phyloP scores from a whole-genome alignment of 1,139 yeast genomes.

The Candida glucosophila region DNA sequence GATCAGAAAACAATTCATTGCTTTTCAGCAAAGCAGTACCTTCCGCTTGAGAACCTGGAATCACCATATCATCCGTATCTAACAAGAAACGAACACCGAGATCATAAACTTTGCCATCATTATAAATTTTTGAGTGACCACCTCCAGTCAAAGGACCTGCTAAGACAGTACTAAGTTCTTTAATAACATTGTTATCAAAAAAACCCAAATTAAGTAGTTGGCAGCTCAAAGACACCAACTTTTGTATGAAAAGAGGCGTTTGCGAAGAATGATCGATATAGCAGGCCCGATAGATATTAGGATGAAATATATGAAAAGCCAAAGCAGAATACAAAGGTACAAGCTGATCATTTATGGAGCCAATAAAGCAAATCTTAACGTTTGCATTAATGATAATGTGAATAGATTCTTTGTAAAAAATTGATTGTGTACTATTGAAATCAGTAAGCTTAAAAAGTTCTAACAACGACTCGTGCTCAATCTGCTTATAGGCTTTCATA shows the following conservation, averaged over 20 bases:
- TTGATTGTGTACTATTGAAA: conserved; percentile 61
- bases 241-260: conserved; percentile 39
- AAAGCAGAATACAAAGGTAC: conserved; percentile 88
- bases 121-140: conserved; percentile 86
- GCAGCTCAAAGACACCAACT: conserved; percentile 38
- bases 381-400: conserved; percentile 58
- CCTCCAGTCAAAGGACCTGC: conserved; percentile 93
- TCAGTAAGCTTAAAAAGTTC: conserved; percentile 87
- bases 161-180: conserved; percentile 71
- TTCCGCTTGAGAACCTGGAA: no score
- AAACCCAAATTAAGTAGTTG: conserved; percentile 54
- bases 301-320: conserved; percentile 78
- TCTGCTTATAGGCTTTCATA: conserved; percentile 81
- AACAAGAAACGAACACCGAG: conserved; percentile 67
- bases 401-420: conserved; percentile 60
- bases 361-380: conserved; percentile 72
- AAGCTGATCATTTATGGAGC: conserved; percentile 84
- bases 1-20: conserved; percentile 7
- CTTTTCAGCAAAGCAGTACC: conserved; percentile 9
- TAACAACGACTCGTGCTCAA: conserved; percentile 76
- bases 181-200: conserved; percentile 69
- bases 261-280: conserved; percentile 65
- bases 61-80: conserved; percentile 62
- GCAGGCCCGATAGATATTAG: conserved; percentile 81
- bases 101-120: conserved; percentile 78